Percentiles rank a stretch among this genome's conserved stretches.
phyloP scores from a whole-genome alignment of 495 filamentous ascomycete genomes.

The Daldinia childiae region DNA sequence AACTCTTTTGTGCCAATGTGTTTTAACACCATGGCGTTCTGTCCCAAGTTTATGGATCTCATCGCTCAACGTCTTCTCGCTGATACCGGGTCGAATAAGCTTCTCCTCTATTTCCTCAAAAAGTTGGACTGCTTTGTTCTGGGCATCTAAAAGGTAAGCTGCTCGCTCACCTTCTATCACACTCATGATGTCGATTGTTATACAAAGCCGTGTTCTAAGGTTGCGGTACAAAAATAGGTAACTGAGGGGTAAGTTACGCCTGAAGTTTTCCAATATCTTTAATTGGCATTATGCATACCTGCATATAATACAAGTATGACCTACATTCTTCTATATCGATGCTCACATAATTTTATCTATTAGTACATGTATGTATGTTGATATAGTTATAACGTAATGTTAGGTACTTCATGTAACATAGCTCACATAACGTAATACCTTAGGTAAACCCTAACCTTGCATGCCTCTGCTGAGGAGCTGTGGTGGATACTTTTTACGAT shows the following conservation, averaged over 20 bases:
- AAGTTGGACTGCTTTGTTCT: conserved; percentile 55
- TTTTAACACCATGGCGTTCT: conserved; percentile 55
- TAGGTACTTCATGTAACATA: too few relatives aligned
- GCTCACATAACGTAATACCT: too few relatives aligned
- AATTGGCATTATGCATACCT: too few relatives aligned
- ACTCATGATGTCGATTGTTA: conserved; percentile 3
- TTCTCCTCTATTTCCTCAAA: conserved; percentile 60
- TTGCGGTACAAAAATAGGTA: neutral
- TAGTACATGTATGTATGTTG: too few relatives aligned
- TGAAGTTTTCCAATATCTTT: neutral
- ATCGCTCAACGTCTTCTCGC: conserved; percentile 57
- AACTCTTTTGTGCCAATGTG: conserved; percentile 63
- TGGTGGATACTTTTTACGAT: too few relatives aligned
- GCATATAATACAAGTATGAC: too few relatives aligned
- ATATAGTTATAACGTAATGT: too few relatives aligned
- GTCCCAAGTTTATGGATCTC: conserved; percentile 59
- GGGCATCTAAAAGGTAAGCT: conserved; percentile 53
- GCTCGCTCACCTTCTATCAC: conserved; percentile 45
- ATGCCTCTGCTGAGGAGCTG: too few relatives aligned
- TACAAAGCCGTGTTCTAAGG: neutral
- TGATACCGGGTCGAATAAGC: conserved; percentile 57
- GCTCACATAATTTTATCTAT: too few relatives aligned
- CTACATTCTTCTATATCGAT: too few relatives aligned
- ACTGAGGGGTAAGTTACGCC: neutral
- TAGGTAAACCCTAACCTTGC: too few relatives aligned